Evolutionary conservation across 768 basidiomycete genomes (phyloP), one percentile per base, ranked within the genome.

Genomic region (Tylopilus rubrobrunneus): DNA sequence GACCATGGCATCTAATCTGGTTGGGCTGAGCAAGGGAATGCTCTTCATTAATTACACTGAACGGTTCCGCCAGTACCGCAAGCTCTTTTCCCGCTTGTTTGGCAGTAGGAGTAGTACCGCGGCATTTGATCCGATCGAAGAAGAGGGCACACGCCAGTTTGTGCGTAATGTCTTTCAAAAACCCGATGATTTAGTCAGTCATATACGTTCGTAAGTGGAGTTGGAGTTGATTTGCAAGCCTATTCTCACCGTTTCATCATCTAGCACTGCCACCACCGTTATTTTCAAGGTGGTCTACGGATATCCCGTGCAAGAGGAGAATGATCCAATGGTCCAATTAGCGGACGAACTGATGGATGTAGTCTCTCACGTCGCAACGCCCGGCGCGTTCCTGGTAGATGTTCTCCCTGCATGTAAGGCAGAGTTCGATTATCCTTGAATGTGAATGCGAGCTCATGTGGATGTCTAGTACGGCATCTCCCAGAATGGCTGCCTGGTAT

Each of bases 241-340:
- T 25, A 42, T 42, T 33, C 8, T 3, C 15, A 39, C 23, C 27
- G 4, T 11, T 21, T 23, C 3, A 19, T 39, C 6, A 4, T n/a
- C 14, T 41, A 67, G 67, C 12, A 48, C 46, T 21, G 49, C 55
- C 21, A 37, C 52, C 7, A 6, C 72, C 4, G 53, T 74, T 23
- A 70, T 75, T 19, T 62, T 79, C 48, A 69, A 67, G 31, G 59
- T 76, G 10, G 61, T 67, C 0, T 78, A 80, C 40, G 78, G 78
- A 1, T 74, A 76, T 53, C 58, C 72, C 15, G 67, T 73, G 15
- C 53, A 68, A 53, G 56, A 68, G 1, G 63, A 56, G n/a, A 56
- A 73, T 1, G 77, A 79, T 50, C 71, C 66, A 12, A 71, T 76
- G 53, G 57, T 76, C 25, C 55, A 51, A 12, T 51, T 71, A 28